Conservation (phyloP, 352 stramenopile species). For the Globisporangium heterothallicum region DNA sequence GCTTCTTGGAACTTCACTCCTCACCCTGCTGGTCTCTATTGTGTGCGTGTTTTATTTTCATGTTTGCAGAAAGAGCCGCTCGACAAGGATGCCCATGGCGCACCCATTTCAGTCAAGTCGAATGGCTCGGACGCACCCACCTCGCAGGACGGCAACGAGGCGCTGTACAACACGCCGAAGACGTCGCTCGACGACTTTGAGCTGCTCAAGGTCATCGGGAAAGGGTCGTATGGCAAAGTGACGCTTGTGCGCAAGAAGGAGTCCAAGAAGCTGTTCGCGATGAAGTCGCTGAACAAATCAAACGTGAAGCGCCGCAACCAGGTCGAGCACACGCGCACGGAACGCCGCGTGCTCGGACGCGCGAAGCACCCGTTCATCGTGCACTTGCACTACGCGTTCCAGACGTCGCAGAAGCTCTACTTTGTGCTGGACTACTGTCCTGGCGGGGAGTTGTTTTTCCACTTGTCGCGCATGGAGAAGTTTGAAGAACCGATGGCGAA, state of each 20-base stretch:
- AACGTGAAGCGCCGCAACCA: conserved; percentile 86
- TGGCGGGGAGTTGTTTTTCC: conserved; percentile 89
- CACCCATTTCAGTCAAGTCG: conserved; percentile 25
- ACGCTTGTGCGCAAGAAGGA: conserved; percentile 86
- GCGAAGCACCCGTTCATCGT: conserved; percentile 91
- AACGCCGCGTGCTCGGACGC: conserved; percentile 77
- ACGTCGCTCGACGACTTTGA: conserved; percentile 90
- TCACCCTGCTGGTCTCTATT: conserved; percentile 7
- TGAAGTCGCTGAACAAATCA: conserved; percentile 89
- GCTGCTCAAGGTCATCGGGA: conserved; percentile 90
- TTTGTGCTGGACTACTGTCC: conserved; percentile 91
- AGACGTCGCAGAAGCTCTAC: conserved; percentile 89
- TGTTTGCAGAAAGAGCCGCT: conserved; percentile 62
- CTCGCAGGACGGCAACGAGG: conserved; percentile 29
- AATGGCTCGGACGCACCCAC: conserved; percentile 3
- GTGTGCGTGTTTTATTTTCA: neutral
- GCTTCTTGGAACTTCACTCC: no score
- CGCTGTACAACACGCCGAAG: conserved; percentile 86
- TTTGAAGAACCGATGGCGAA: conserved; percentile 84
- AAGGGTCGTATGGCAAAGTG: conserved; percentile 90
- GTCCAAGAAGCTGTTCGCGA: conserved; percentile 66
- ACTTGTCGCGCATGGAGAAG: conserved; percentile 86
- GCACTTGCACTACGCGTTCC: conserved; percentile 88
- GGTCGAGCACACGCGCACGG: conserved; percentile 80
- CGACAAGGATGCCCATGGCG: conserved; percentile 43